Base-by-base conservation (phyloP, 129 eudicot genomes). In the Lonicera japonica region DNA sequence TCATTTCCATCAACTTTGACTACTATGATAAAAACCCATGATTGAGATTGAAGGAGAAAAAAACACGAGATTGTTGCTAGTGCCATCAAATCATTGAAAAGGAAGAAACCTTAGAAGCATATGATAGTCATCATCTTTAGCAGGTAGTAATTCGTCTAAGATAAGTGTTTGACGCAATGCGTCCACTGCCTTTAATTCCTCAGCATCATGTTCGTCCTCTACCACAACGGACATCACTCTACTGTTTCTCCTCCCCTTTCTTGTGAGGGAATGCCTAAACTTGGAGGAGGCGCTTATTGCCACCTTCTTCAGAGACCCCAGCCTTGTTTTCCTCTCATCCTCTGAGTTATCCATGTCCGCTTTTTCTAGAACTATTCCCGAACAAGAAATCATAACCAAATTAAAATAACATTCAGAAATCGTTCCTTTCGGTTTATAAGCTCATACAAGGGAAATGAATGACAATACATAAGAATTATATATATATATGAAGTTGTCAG, bases 51-150 rank as follows among this genome's bases (percentile, higher is more conserved):
- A 36, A 41, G 15, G 24, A 24, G 24, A 55, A 51, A 60, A n/a
- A n/a, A n/a, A n/a, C n/a, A n/a, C n/a, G n/a, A n/a, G n/a, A n/a
- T n/a, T n/a, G n/a, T n/a, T n/a, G n/a, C n/a, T n/a, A n/a, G n/a
- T n/a, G n/a, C n/a, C n/a, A n/a, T n/a, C n/a, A n/a, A n/a, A 61
- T 47, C 47, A 46, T 54, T 41, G 56, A 61, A 25, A 54, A 10
- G 12, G 0, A 43, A 39, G 50, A 23, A 47, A 91, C 97, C 97
- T 87, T 19, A 92, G 84, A 73, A 92, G 63, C 90, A 85, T 77
- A 66, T 91, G 95, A 75, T 91, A 91, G 63, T 91, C 98, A 67
- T 91, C 96, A 57, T 92, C 95, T 61, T 87, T 92, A 17, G 88
- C 75, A 16, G 98, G 98, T 18, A 92, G 80, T 21, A 87, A 43